A percentile compares a stretch with the other conserved stretches of the same genome.
Conservation (phyloP, 1,284 basidiomycete species). For the Uromyces viciae-fabae region DNA sequence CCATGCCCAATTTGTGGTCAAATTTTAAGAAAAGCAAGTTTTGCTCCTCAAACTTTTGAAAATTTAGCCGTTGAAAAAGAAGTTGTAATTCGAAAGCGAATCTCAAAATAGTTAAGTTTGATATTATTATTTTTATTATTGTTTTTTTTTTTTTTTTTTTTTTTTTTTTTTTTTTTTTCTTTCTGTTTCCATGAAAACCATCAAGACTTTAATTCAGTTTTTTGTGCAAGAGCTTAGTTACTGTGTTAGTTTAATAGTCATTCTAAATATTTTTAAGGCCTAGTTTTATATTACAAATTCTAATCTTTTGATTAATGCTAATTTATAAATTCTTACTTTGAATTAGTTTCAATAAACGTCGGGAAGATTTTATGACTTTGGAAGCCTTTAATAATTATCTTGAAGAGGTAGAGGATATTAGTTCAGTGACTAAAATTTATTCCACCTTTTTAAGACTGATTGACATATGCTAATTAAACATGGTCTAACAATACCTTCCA, state of each 20-base stretch:
- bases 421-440: slow-evolving; percentile 59
- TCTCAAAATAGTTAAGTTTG: slow-evolving; percentile 72
- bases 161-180: no score
- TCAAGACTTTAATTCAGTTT: no score
- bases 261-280: not conserved
- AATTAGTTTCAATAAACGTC: slow-evolving; percentile 80
- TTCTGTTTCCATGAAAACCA: no score
- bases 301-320: not conserved
- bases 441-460: no score
- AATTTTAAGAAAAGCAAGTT: slow-evolving; percentile 85
- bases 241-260: no score
- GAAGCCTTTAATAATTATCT: slow-evolving; percentile 92
- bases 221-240: no score
- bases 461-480: no score
- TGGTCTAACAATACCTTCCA: no score
- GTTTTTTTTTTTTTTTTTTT: slow-evolving; percentile 7
- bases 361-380: slow-evolving; percentile 80
- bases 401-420: slow-evolving; percentile 91
- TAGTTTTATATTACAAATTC: slow-evolving; percentile 47
- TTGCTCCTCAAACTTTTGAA: slow-evolving; percentile 94
- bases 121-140: not conserved
- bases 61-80: slow-evolving; percentile 96
- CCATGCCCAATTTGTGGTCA: slow-evolving; percentile 90
- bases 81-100: slow-evolving; percentile 76
- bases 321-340: not conserved